Conservation (phyloP, 129 eudicot genomes). For the Pittosporum tobira region DNA sequence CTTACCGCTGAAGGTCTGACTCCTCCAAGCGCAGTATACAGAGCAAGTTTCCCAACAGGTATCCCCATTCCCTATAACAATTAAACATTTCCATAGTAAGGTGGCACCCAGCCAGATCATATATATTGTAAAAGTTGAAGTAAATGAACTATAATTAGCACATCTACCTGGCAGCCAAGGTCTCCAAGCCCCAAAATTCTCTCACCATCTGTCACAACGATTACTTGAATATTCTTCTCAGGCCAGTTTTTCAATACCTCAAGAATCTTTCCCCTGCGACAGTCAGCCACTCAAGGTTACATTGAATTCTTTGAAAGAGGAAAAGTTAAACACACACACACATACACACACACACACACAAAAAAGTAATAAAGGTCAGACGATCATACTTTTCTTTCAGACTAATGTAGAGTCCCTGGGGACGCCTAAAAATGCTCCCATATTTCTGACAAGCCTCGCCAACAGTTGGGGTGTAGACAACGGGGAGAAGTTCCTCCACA, state of each 20-base stretch:
- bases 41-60: slow-evolving; percentile 83
- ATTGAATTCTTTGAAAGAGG: neutral
- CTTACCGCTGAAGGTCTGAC: slow-evolving; percentile 88
- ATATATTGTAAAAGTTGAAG: neutral
- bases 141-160: no score
- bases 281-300: slow-evolving; percentile 11
- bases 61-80: slow-evolving; percentile 84
- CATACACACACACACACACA: no score
- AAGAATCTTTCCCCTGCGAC: slow-evolving; percentile 80
- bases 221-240: slow-evolving; percentile 75
- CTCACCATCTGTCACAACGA: slow-evolving; percentile 96
- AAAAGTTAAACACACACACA: no score
- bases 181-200: slow-evolving; percentile 92
- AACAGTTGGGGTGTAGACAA: slow-evolving; percentile 88
- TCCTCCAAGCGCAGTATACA: slow-evolving; percentile 91
- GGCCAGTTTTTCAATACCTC: slow-evolving; percentile 89
- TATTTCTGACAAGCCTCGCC: slow-evolving; percentile 98
- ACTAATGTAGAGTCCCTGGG: slow-evolving; percentile 94
- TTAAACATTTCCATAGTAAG: neutral
- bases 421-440: slow-evolving; percentile 77
- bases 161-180: slow-evolving; percentile 81
- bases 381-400: slow-evolving; percentile 71
- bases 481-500: slow-evolving; percentile 86
- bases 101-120: neutral
- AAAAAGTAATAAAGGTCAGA: slow-evolving; percentile 3